Base-by-base conservation (phyloP, 345 rosid genomes). In the Mallotus nudiflorus region DNA sequence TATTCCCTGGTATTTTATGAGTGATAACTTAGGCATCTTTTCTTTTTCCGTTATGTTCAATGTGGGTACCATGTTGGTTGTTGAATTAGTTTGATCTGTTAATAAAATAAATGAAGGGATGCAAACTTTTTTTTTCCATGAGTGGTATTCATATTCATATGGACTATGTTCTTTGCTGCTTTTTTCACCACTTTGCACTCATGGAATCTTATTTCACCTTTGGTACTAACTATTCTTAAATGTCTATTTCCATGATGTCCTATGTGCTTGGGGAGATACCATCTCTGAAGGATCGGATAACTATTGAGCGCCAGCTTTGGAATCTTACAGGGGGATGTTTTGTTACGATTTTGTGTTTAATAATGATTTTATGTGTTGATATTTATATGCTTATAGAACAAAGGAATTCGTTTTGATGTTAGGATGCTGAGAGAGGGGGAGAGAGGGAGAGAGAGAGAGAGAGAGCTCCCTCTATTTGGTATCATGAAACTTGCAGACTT, bases 241-340 rank as follows among this genome's bases (percentile, higher is more conserved):
- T 74, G 13, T 70, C 29, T 68, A 37, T 69, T 73, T 71, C 68
- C 67, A 65, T 77, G 3, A 76, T 92, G 99, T 92, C 99, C 14
- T 91, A 95, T 75, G 97, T 91, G 71, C 88, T 92, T 70, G 99
- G 99, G 63, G 98, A 95, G 86, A 89, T 94, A 79, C 97, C 99
- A 11, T 92, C 97, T 29, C 73, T 90, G 71, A 82, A 89, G 83
- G 98, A 92, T 75, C 89, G 94, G 75, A 85, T 88, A 74, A 82
- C 98, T 1, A 80, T 81, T 37, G 96, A 88, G 56, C 96, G 96
- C 77, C 99, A 92, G 76, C 98, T 95, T 75, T 95, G 99, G 99
- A 88, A 87, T 81, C 98, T 92, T 72, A 95, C 99, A 27, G 67
- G 62, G n/a, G 62, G 99, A 92, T 89, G 85, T 95, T 79, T 80